Evolutionary conservation across 306 rosid species (phyloP).

Genomic region (cucumber (Cucumis sativus)): DNA sequence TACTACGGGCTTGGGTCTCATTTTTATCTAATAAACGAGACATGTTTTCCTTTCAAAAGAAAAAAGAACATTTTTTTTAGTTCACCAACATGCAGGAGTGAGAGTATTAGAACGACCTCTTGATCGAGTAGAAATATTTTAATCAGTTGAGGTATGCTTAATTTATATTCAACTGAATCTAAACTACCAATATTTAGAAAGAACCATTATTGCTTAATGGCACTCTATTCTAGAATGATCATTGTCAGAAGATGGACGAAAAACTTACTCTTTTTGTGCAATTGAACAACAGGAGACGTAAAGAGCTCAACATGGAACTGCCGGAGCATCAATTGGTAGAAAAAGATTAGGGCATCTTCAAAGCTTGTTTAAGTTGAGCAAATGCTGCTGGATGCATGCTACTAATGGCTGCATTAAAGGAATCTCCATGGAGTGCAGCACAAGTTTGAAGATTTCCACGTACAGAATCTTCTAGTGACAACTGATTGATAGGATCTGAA

Average conservation of each 20-base stretch:
- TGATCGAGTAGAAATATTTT: background rate
- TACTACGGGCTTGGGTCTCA: too few relatives aligned
- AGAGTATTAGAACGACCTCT: too few relatives aligned
- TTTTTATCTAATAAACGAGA: too few relatives aligned
- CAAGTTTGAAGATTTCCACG: constrained; percentile 85
- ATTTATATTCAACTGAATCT: background rate
- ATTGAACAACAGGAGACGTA: background rate
- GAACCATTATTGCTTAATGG: background rate
- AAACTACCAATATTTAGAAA: background rate
- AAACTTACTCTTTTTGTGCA: constrained; percentile 5
- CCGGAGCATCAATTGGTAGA: background rate
- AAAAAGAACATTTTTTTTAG: too few relatives aligned
- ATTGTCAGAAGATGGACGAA: background rate
- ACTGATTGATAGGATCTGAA: constrained; percentile 74
- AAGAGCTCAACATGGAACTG: background rate
- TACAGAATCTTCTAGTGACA: constrained; percentile 71
- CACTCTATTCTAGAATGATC: background rate
- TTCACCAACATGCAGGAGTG: background rate
- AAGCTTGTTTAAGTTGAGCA: constrained; percentile 75
- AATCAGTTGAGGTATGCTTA: background rate
- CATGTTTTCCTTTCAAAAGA: too few relatives aligned
- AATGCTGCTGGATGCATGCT: constrained; percentile 83
- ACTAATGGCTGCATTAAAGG: constrained; percentile 66
- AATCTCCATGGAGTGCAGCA: constrained; percentile 81
- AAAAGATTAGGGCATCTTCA: constrained; percentile 49